These are phyloP conservation scores for Erythrobasidium hasegawianum DNA, from an alignment of 1,284 basidiomycete genomes.

Conservation along the genomic window DNA sequence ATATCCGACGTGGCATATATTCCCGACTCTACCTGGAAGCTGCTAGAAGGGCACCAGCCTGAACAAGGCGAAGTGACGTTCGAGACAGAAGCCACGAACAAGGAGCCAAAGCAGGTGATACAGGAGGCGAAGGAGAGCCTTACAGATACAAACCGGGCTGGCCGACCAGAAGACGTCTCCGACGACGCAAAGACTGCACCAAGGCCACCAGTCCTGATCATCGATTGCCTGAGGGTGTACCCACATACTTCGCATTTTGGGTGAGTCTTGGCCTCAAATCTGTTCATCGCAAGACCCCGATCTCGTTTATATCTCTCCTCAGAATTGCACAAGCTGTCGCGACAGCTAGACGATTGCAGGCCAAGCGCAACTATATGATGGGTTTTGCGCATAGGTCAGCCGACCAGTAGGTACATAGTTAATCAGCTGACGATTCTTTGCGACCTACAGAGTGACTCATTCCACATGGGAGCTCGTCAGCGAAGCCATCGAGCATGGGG, in stretches of 20 bases:
- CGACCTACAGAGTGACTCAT: constrained; percentile 16
- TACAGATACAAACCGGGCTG: neutral
- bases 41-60: neutral
- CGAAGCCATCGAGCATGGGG: constrained; percentile 5
- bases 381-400: constrained; percentile 35
- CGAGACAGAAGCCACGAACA: constrained; percentile 41
- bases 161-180: no score
- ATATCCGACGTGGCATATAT: constrained; percentile 71
- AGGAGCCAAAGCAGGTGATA: neutral
- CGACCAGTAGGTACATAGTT: neutral
- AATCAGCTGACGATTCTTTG: neutral
- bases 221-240: constrained; percentile 65
- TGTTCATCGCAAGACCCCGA: neutral
- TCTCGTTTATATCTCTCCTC: neutral
- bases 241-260: constrained; percentile 70
- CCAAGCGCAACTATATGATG: constrained; percentile 61
- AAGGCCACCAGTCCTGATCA: constrained; percentile 56
- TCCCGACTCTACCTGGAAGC: constrained; percentile 62
- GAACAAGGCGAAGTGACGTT: constrained; percentile 26
- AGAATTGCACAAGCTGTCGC: constrained; percentile 57
- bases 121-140: constrained; percentile 12
- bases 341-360: constrained; percentile 57
- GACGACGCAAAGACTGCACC: neutral
- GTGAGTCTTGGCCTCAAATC: neutral
- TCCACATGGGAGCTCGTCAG: constrained; percentile 24